Conservation (phyloP, 768 basidiomycete species). For the Hygrocybe punicea region DNA sequence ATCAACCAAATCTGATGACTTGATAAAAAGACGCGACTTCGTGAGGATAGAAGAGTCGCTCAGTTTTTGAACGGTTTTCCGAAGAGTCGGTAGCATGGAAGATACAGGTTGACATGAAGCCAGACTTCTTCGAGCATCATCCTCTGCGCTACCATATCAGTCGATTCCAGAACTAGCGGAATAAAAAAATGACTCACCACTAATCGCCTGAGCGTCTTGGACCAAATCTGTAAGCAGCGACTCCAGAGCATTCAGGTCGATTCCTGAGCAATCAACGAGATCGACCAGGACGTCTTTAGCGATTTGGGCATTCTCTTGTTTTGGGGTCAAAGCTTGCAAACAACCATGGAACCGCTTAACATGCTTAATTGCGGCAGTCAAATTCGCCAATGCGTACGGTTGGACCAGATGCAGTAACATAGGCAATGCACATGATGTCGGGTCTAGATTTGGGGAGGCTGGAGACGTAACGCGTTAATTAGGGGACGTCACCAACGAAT, state of each 20-base stretch:
- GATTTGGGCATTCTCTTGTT: conserved; percentile 59
- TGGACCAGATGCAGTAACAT: conserved; percentile 60
- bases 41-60: conserved; percentile 50
- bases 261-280: conserved; percentile 58
- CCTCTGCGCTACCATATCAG: conserved; percentile 36
- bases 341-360: conserved; percentile 57
- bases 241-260: conserved; percentile 55
- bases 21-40: conserved; percentile 69
- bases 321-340: conserved; percentile 51
- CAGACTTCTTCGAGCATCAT: conserved; percentile 50
- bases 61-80: conserved; percentile 45
- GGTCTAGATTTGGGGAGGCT: conserved; percentile 2
- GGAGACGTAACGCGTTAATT: neutral
- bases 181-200: conserved; percentile 26
- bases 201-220: conserved; percentile 32
- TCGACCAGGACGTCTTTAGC: conserved; percentile 64
- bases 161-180: conserved; percentile 5
- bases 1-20: conserved; percentile 66
- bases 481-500: neutral
- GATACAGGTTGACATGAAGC: conserved; percentile 57
- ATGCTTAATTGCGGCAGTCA: conserved; percentile 50
- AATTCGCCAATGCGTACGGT: conserved; percentile 53
- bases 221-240: conserved; percentile 41
- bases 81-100: conserved; percentile 43
- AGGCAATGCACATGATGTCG: conserved; percentile 31